phyloP scores from a whole-genome alignment of 1,139 yeast species.

The Geotrichum aggregatum region DNA sequence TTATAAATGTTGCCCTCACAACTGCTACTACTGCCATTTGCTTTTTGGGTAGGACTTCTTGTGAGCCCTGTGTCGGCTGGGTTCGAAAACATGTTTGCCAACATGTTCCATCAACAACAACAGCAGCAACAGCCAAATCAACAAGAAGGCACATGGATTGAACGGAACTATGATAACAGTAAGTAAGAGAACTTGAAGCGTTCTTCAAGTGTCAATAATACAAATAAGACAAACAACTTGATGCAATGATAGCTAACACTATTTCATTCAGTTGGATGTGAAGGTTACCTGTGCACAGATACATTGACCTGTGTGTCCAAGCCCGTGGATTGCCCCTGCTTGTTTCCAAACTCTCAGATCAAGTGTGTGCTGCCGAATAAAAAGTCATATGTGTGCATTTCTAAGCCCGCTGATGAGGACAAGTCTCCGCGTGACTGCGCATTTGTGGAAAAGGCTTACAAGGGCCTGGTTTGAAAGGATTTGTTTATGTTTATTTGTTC shows the following conservation, averaged over 20 bases:
- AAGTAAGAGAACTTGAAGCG: conserved; percentile 23
- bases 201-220: too few relatives aligned
- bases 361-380: conserved; percentile 73
- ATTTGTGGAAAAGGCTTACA: conserved; percentile 43
- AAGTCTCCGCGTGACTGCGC: conserved; percentile 38
- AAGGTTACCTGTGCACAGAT: conserved; percentile 73
- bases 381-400: conserved; percentile 66
- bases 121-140: conserved; percentile 28
- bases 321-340: conserved; percentile 81
- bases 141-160: conserved; percentile 32
- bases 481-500: too few relatives aligned
- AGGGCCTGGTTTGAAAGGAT: conserved; percentile 42
- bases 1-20: not conserved
- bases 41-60: not conserved
- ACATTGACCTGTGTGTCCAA: conserved; percentile 70
- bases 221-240: too few relatives aligned
- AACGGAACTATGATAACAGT: conserved; percentile 35
- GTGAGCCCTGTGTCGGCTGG: conserved; percentile 28
- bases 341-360: conserved; percentile 76
- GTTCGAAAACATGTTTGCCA: conserved; percentile 39
- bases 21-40: not conserved
- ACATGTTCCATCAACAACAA: conserved; percentile 35
- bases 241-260: too few relatives aligned
- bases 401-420: conserved; percentile 55
- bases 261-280: conserved; percentile 42